phyloP scores from a whole-genome alignment of 192 early-diverging fungal species.

The Backusella westeae region DNA sequence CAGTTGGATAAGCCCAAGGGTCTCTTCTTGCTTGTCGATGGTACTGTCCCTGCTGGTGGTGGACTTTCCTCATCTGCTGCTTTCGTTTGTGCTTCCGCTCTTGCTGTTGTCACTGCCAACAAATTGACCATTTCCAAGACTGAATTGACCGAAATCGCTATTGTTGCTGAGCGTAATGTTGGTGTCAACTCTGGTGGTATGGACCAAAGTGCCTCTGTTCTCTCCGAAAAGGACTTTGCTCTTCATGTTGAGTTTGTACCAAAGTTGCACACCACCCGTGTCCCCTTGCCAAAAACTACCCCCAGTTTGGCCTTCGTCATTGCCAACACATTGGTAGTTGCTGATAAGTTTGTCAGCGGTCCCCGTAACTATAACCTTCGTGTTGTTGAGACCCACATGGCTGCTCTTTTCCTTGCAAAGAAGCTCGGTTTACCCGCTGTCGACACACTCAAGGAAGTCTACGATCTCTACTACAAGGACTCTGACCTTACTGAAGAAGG shows the following conservation, averaged over 20 bases:
- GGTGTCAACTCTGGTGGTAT: slow-evolving; percentile 81
- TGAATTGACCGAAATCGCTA: slow-evolving; percentile 70
- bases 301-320: slow-evolving; percentile 77
- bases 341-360: slow-evolving; percentile 86
- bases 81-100: slow-evolving; percentile 74
- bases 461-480: slow-evolving; percentile 44
- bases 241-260: slow-evolving; percentile 86
- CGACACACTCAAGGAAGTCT: slow-evolving; percentile 44
- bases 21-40: slow-evolving; percentile 72
- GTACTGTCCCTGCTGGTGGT: slow-evolving; percentile 77
- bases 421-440: slow-evolving; percentile 42
- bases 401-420: slow-evolving; percentile 60
- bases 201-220: slow-evolving; percentile 91
- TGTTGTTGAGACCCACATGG: slow-evolving; percentile 87
- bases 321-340: slow-evolving; percentile 82
- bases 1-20: slow-evolving; percentile 46
- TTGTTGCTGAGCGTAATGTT: slow-evolving; percentile 75
- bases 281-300: slow-evolving; percentile 57
- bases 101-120: slow-evolving; percentile 63
- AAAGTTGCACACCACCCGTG: slow-evolving; percentile 54
- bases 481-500: slow-evolving; percentile 22
- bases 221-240: slow-evolving; percentile 65
- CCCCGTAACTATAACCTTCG: slow-evolving; percentile 91
- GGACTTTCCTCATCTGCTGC: slow-evolving; percentile 88
- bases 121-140: slow-evolving; percentile 41